Percentiles rank a stretch among this genome's conserved stretches.
These are phyloP conservation scores for Grosmannia huntii DNA, from an alignment of 2,329 filamentous ascomycete species.

Conservation along the genomic window DNA sequence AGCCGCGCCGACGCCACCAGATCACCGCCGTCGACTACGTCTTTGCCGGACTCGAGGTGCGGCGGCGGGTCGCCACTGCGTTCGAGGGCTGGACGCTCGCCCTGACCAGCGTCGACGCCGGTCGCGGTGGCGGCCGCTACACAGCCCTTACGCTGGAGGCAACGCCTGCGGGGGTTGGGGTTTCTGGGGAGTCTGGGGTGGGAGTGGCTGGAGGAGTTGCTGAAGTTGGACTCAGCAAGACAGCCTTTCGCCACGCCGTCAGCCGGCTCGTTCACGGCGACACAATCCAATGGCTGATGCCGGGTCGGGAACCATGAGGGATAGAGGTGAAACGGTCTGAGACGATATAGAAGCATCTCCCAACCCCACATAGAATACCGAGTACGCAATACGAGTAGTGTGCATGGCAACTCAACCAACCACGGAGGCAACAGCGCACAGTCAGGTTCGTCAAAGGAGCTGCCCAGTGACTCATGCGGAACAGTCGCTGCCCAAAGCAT, in stretches of 20 bases:
- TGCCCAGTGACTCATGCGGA: neutral
- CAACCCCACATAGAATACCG: neutral
- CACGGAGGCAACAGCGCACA: no score
- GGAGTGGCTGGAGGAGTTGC: no score
- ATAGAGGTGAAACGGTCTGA: neutral
- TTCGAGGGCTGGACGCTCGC: constrained; percentile 32
- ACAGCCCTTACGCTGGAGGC: constrained; percentile 35
- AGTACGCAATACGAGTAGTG: no score
- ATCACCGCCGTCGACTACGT: constrained; percentile 21
- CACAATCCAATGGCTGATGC: constrained; percentile 6
- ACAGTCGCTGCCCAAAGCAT: neutral
- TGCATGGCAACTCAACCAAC: no score
- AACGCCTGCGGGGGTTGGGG: constrained; percentile 1
- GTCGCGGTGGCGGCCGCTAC: constrained; percentile 36
- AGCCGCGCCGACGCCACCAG: neutral
- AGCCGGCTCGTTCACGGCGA: constrained; percentile 5
- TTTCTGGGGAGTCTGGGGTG: neutral
- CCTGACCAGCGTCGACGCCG: constrained; percentile 40
- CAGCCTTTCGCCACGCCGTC: constrained; percentile 4
- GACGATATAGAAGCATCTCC: neutral
- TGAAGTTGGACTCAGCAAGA: neutral
- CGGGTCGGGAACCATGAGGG: neutral
- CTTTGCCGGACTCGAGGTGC: constrained; percentile 41
- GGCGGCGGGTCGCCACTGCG: constrained; percentile 28
- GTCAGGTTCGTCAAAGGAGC: no score